Evolutionary conservation across 345 rosid genomes (phyloP), one percentile per base, ranked within the genome.

Genomic region (Gynandropsis gynandra): DNA sequence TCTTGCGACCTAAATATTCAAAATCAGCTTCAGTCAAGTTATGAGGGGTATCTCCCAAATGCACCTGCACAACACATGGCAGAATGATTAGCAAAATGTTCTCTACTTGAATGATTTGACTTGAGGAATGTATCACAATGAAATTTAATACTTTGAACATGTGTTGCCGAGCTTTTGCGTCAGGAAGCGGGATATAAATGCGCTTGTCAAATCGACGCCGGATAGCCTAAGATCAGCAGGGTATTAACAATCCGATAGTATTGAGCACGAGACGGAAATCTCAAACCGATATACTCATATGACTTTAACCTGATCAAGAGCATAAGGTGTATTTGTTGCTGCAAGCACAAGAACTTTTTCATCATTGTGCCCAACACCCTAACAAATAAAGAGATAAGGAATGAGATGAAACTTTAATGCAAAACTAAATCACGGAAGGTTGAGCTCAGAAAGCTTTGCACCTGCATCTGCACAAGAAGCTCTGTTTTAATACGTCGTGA

Each of bases 391-490:
- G 42, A 35, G 47, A 60, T 27, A 35, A 48, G 47, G 27, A 53
- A 24, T 45, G 20, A 47, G 12, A 59, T n/a, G 20, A 53, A n/a
- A n/a, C 7, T 38, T 45, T 15, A 41, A 5, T 8, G 38, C 11
- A 46, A 1, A 32, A 31, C 9, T 14, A 21, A 65, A 52, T 14
- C 47, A 58, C 14, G 56, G 7, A 29, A 29, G 4, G 34, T 50
- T 43, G 8, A 50, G 40, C 1, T 50, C 7, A 2, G 63, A 24
- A 35, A 13, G 27, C 15, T 58, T 20, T 45, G 59, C 66, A 88
- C 97, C 97, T 89, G 97, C 97, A 89, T 89, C 72, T 89, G 97
- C 59, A 89, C 97, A 50, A 89, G 95, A 64, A 89, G 97, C 72
- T 89, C 97, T 9, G 97, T 89, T 73, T 89, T 89, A 53, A 89